A percentile compares a stretch with the other conserved stretches of the same genome.
Evolutionary conservation across 192 early-diverging fungal genomes (phyloP).

Genomic region (Gamsiella multidivaricata): DNA sequence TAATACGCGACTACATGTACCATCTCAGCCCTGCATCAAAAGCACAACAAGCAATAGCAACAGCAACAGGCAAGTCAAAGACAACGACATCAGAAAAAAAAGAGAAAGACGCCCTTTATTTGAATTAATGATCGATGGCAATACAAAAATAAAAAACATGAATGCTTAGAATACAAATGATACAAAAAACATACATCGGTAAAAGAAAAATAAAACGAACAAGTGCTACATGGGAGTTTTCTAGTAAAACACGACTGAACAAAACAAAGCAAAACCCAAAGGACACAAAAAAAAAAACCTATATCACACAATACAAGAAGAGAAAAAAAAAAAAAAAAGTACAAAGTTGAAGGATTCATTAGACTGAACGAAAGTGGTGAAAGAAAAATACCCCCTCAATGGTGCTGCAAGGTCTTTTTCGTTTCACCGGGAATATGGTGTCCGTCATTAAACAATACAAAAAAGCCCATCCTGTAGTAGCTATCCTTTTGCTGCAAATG

Average conservation of each 20-base stretch:
- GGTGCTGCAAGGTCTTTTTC: neutral
- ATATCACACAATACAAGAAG: neutral
- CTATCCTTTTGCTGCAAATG: neutral
- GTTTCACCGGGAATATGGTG: conserved; percentile 6
- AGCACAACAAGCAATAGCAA: no score
- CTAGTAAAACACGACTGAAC: conserved; percentile 2
- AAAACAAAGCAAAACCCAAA: neutral
- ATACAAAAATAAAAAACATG: neutral
- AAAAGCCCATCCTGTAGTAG: neutral
- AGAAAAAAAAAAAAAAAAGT: conserved; percentile 11
- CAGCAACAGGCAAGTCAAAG: no score
- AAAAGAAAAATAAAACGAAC: neutral
- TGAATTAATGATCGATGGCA: no score
- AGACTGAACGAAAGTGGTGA: neutral
- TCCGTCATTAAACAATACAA: neutral
- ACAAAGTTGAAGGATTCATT: neutral
- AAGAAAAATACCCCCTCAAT: neutral
- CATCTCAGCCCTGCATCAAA: no score
- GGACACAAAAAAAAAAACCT: neutral
- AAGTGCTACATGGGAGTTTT: neutral
- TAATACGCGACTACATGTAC: no score
- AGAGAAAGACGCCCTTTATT: no score
- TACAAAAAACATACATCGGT: neutral
- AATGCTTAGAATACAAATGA: no score
- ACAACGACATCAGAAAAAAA: no score